Evolutionary conservation across 768 basidiomycete genomes (phyloP).

Genomic region (Xanthoconium stramineum): DNA sequence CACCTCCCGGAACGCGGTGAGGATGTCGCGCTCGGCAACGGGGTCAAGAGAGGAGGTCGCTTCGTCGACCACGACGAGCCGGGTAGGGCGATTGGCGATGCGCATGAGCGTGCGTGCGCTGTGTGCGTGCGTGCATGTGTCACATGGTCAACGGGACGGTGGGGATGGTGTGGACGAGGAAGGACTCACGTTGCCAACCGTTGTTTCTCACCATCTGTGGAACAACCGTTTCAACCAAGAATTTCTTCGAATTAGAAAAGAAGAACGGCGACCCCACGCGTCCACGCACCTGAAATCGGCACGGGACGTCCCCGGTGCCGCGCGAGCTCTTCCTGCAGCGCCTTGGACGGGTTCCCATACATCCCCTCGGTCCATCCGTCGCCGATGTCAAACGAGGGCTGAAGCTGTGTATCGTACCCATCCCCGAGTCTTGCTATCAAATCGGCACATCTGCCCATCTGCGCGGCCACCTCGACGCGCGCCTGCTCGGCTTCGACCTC

Average conservation of each 20-base stretch:
- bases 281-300: constrained; percentile 22
- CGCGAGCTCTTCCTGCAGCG: constrained; percentile 19
- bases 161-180: too few relatives aligned
- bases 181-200: constrained; percentile 45
- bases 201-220: constrained; percentile 44
- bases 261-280: neutral
- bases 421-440: constrained; percentile 36
- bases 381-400: constrained; percentile 18
- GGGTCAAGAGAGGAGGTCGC: constrained; percentile 58
- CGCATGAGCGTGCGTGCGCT: constrained; percentile 50
- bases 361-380: constrained; percentile 20
- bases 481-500: constrained; percentile 10
- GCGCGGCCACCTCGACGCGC: constrained; percentile 31
- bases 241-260: too few relatives aligned
- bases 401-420: constrained; percentile 31
- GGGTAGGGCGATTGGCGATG: constrained; percentile 30
- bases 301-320: constrained; percentile 21
- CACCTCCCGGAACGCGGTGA: constrained; percentile 35
- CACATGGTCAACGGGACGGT: too few relatives aligned
- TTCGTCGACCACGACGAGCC: constrained; percentile 55
- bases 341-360: constrained; percentile 19
- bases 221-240: neutral
- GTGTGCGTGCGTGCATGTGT: constrained; percentile 32
- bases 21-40: constrained; percentile 47
- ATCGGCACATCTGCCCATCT: constrained; percentile 25